These are phyloP conservation scores for Leccinum fallax DNA, from an alignment of 1,284 basidiomycete species.

Conservation along the genomic window DNA sequence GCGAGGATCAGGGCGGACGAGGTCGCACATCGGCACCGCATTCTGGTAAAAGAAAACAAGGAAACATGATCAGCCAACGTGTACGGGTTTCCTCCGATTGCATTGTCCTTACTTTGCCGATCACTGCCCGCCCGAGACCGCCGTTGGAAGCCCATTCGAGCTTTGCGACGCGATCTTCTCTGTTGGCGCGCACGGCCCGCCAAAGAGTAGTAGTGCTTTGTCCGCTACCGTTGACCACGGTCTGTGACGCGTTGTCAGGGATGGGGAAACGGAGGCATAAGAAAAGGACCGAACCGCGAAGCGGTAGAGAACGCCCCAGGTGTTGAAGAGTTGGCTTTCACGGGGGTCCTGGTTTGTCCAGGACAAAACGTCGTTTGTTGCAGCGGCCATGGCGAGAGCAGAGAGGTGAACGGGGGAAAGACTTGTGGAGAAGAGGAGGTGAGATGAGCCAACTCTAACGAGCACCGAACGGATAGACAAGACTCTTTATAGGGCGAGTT, in stretches of 20 bases:
- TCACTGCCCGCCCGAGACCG: slow-evolving; percentile 76
- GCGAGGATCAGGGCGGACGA: slow-evolving; percentile 65
- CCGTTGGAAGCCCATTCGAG: slow-evolving; percentile 82
- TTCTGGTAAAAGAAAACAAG: slow-evolving; percentile 45
- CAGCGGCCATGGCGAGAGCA: slow-evolving; percentile 46
- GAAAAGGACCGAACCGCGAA: slow-evolving; percentile 58
- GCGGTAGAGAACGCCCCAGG: slow-evolving; percentile 78
- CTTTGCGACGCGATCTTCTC: slow-evolving; percentile 82
- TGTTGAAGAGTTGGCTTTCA: slow-evolving; percentile 78
- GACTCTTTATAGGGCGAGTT: slow-evolving; percentile 47
- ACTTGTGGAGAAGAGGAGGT: slow-evolving; percentile 32
- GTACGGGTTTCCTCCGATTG: slow-evolving; percentile 2
- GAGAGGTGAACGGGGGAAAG: slow-evolving; percentile 16
- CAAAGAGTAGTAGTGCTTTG: slow-evolving; percentile 74
- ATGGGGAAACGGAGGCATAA: slow-evolving; percentile 15
- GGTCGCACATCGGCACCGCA: slow-evolving; percentile 76
- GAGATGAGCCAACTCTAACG: slow-evolving; percentile 29
- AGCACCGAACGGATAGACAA: slow-evolving; percentile 20
- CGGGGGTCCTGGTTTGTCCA: slow-evolving; percentile 86
- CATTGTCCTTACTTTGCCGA: slow-evolving; percentile 65
- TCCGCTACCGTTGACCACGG: slow-evolving; percentile 60
- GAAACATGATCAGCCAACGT: slow-evolving; percentile 23
- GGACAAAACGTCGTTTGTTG: slow-evolving; percentile 71
- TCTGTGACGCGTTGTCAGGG: slow-evolving; percentile 46
- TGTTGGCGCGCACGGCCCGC: slow-evolving; percentile 74